Base-by-base conservation (phyloP, 2,329 filamentous ascomycete genomes). In the Periconia sp. region DNA sequence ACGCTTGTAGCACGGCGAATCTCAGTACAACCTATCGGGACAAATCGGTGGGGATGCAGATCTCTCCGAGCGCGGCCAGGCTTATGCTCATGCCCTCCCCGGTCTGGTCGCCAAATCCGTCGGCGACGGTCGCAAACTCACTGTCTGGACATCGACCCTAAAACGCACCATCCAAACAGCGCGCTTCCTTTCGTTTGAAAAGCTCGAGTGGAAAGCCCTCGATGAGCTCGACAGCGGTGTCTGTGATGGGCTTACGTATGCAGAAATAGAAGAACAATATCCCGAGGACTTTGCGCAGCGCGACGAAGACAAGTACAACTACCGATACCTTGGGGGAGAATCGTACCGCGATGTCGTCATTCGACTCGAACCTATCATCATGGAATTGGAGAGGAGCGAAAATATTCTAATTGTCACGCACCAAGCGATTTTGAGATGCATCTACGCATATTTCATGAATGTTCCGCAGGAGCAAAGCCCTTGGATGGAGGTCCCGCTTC, bases 241-340 rank as follows among this genome's bases (percentile, higher is more conserved):
- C 34, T 99, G 94, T 73, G 94, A 99, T 62, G 92, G 92, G 40
- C 84, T 97, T 69, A 99, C 94, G 1, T 96, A 96, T 69, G 89
- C 90, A 63, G 88, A 99, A 67, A 97, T 99, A 66, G 90, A 94
- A 62, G 84, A 95, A 61, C 77, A 82, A 40, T 97, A 89, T 67
- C 94, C 94, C 0, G 92, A 96, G 57, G 94, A 99, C 74, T 99
- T 99, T 74, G 84, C 85, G 36, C 91, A 92, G 23, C 89, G 94
- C 50, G 94, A 99, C 70, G 90, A 96, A 56, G 94, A 99, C 78
- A 99, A 99, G 73, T 97, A 97, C 82, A 97, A 99, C 76, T 99
- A 99, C 75, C 90, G 94, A 43, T 99, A 99, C 73, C 87, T 94
- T 4, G 94, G 94, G 51, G 94, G 94, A 40, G 94, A 99, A 74